Evolutionary conservation across 2,329 filamentous ascomycete genomes (phyloP), one percentile per base, ranked within the genome.

Genomic region (Penicillium sp.): DNA sequence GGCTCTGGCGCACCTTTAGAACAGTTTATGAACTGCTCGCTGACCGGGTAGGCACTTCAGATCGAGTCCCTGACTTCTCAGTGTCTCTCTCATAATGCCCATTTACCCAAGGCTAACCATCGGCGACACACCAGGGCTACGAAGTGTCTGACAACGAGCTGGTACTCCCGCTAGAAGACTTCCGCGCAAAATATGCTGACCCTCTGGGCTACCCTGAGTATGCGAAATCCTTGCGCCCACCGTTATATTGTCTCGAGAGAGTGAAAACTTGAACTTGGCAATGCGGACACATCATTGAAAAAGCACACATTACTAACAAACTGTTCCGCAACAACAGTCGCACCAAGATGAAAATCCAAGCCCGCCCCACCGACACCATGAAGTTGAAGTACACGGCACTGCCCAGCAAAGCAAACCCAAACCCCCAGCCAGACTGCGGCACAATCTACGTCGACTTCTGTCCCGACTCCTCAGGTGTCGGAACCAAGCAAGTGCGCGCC

Each of bases 391-490:
- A 91, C 81, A 91, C 90, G 4, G 86, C 88, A 8, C 84, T 89
- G 7, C 81, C 88, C 23, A 69, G 90, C 87, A 61, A 79, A 85
- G 64, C 79, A 80, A 88, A 90, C 73, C 89, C 89, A 44, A 82
- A 89, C 69, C 90, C 89, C 38, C 79, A 81, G 51, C 82, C 89
- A 53, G 87, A 91, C 69, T 90, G 92, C 74, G 94, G 94, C 71
- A 90, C 87, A 55, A 89, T 99, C 79, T 96, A 90, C 84, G 85
- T 97, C 69, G 92, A 97, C 78, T 99, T 99, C 82, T 89, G 90
- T 71, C 79, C 84, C 64, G 90, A 96, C 66, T 80, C 87, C 62
- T 85, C 83, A 56, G 72, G 70, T 33, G 88, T 97, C 59, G 94
- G 94, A 66, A 91, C 96, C 72, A 92, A 92, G 78, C 91, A 96